Evolutionary conservation across 805 yeast genomes (phyloP).

Genomic region (Candida mattraensis): DNA sequence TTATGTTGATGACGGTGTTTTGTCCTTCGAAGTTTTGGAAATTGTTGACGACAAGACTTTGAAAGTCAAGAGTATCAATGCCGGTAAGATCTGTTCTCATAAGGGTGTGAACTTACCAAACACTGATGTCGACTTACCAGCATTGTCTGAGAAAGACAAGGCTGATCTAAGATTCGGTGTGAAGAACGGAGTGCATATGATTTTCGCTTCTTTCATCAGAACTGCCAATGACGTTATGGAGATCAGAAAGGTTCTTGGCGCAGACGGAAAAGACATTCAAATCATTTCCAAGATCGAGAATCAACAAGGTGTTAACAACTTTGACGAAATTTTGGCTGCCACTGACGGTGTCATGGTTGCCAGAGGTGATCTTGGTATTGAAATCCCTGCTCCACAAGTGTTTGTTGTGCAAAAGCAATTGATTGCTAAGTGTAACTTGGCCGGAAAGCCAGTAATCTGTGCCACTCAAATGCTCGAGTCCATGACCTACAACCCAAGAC

Average conservation of each 20-base stretch:
- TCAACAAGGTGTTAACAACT: conserved; percentile 99
- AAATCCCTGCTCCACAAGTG: conserved; percentile 98
- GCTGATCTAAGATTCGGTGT: conserved; percentile 93
- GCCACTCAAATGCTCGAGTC: conserved; percentile 99
- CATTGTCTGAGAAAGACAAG: conserved; percentile 94
- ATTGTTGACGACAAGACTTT: conserved; percentile 76
- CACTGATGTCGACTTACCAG: conserved; percentile 98
- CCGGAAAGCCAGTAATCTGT: conserved; percentile 99
- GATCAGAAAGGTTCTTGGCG: conserved; percentile 94
- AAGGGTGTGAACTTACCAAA: conserved; percentile 99
- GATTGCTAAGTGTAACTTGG: conserved; percentile 98
- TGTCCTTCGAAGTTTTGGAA: conserved; percentile 89
- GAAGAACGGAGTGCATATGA: conserved; percentile 96
- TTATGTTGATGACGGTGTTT: conserved; percentile 96
- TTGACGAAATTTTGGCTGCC: conserved; percentile 89
- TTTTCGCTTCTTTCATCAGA: conserved; percentile 98
- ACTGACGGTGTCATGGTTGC: conserved; percentile 99
- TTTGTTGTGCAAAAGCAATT: conserved; percentile 98
- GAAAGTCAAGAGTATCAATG: conserved; percentile 86
- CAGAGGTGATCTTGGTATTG: conserved; percentile 99
- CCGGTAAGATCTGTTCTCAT: conserved; percentile 94
- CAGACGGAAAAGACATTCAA: conserved; percentile 94
- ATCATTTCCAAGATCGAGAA: conserved; percentile 97
- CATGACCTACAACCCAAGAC: conserved; percentile 99
- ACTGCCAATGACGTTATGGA: conserved; percentile 84